Percentiles rank a stretch among this genome's conserved stretches.
These are phyloP conservation scores for Diversispora epigaea DNA, from an alignment of 192 early-diverging fungal species.

Conservation along the genomic window DNA sequence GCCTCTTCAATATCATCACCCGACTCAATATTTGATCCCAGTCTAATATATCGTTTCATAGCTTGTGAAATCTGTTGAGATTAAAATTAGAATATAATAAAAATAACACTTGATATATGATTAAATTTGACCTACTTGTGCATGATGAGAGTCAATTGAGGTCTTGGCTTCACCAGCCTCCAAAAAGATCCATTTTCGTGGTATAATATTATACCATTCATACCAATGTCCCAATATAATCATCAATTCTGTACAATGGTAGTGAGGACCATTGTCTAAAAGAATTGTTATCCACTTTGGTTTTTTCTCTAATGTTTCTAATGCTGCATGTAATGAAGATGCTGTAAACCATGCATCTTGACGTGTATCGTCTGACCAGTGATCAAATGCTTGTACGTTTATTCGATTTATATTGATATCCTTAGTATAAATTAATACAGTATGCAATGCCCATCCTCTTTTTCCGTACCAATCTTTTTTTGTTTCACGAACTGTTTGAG, in stretches of 20 bases:
- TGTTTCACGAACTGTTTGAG: not conserved
- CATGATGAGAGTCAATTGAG: not conserved
- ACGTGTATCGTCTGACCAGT: not conserved
- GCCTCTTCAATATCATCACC: no score
- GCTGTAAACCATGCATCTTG: not conserved
- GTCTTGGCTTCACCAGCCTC: not conserved
- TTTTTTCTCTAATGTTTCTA: not conserved
- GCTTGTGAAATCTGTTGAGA: no score
- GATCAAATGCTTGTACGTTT: not conserved
- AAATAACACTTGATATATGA: no score
- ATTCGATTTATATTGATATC: not conserved
- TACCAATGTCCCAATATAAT: not conserved
- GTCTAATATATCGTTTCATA: no score
- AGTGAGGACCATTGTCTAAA: not conserved
- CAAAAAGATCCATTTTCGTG: not conserved
- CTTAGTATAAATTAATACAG: conserved; percentile 1
- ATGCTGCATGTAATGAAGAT: not conserved
- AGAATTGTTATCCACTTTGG: not conserved
- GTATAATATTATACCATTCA: not conserved
- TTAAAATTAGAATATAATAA: no score
- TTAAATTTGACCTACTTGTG: not conserved
- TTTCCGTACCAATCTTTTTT: not conserved
- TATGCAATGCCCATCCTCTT: not conserved
- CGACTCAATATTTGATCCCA: no score
- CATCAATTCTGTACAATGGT: not conserved